Evolutionary conservation across 257 asterid species (phyloP).

Genomic region (Solanum chaucha): DNA sequence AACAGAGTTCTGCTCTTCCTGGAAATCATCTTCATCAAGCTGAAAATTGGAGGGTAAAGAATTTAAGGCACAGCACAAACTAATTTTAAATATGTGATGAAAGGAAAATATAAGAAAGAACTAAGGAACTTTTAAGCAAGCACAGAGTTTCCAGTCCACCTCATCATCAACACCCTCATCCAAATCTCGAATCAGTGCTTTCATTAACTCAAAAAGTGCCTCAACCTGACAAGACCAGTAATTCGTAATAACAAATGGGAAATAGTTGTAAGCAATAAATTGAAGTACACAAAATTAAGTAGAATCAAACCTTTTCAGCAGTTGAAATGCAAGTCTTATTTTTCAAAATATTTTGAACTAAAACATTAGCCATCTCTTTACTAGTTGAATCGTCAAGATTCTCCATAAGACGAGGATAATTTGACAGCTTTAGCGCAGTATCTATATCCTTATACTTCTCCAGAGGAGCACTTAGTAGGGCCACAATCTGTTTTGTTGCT

Average conservation of each 20-base stretch:
- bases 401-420: slow-evolving; percentile 83
- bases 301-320: slow-evolving; percentile 68
- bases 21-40: slow-evolving; percentile 92
- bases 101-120: not conserved
- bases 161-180: slow-evolving; percentile 57
- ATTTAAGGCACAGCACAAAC: not conserved
- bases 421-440: slow-evolving; percentile 77
- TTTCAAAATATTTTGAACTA: slow-evolving; percentile 75
- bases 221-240: slow-evolving; percentile 61
- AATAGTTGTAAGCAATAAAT: not conserved
- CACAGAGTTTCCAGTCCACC: slow-evolving; percentile 31
- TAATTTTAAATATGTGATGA: not conserved
- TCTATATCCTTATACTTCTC: slow-evolving; percentile 92
- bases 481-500: slow-evolving; percentile 85
- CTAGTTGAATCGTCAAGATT: slow-evolving; percentile 69
- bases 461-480: slow-evolving; percentile 93
- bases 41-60: slow-evolving; percentile 21
- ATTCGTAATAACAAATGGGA: slow-evolving; percentile 12
- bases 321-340: slow-evolving; percentile 73
- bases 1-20: slow-evolving; percentile 89
- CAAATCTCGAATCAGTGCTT: slow-evolving; percentile 72
- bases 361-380: slow-evolving; percentile 92
- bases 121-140: not conserved
- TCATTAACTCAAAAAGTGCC: slow-evolving; percentile 77
- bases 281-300: not conserved